Evolutionary conservation across 2,329 filamentous ascomycete species (phyloP).

Genomic region (Triangularia verruculosa): DNA sequence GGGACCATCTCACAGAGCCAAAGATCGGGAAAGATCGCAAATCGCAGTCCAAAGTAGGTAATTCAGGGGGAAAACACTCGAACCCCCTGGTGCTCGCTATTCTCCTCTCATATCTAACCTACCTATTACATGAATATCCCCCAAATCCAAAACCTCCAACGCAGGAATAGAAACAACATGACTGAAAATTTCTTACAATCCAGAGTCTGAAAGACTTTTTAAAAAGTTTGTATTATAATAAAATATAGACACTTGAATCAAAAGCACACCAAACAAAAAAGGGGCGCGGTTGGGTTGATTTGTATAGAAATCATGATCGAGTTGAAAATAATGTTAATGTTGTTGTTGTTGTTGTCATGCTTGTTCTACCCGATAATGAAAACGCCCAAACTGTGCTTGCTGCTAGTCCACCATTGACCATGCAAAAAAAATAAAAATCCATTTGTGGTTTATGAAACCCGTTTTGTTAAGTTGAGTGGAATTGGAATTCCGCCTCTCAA

Average conservation of each 20-base stretch:
- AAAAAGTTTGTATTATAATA: background rate
- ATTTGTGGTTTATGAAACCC: background rate
- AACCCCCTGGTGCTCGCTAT: no score
- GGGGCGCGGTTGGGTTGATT: no score
- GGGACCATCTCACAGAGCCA: no score
- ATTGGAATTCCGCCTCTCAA: background rate
- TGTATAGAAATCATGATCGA: no score
- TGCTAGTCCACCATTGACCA: background rate
- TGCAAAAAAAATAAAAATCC: background rate
- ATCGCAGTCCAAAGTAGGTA: no score
- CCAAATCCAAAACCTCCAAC: background rate
- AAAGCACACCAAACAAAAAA: background rate
- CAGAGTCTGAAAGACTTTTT: no score
- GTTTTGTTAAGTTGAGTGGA: background rate
- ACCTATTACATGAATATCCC: background rate
- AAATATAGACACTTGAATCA: background rate
- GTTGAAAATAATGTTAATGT: background rate
- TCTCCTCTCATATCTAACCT: background rate
- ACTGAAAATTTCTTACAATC: no score
- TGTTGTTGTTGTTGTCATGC: background rate
- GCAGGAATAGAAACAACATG: background rate
- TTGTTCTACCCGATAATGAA: background rate
- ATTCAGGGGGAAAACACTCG: no score
- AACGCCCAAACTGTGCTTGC: background rate
- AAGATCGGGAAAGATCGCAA: no score